Percentiles rank a stretch among this genome's conserved stretches.
Conservation (phyloP, 169 alveolate genomes). For the Amoebophrya sp. region DNA sequence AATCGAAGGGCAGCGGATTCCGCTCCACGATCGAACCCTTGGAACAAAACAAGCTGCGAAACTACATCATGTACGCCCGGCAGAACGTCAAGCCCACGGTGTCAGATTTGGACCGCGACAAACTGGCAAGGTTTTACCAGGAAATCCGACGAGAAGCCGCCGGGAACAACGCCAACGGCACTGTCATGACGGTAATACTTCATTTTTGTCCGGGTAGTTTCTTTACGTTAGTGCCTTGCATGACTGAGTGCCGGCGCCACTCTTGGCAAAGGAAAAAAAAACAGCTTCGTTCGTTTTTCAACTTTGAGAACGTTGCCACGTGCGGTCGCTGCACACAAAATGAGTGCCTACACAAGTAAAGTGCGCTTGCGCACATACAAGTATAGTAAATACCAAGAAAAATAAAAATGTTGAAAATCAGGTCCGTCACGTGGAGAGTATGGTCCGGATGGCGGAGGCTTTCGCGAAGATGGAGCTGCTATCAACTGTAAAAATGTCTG, state of each 20-base stretch:
- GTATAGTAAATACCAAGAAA: too few relatives aligned
- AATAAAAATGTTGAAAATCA: too few relatives aligned
- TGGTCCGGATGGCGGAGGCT: slow-evolving; percentile 45
- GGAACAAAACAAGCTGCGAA: slow-evolving; percentile 25
- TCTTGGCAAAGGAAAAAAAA: too few relatives aligned
- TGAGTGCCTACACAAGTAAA: too few relatives aligned
- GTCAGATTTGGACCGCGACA: slow-evolving; percentile 25
- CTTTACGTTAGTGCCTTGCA: too few relatives aligned
- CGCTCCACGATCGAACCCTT: not conserved
- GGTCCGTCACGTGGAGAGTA: slow-evolving; percentile 38
- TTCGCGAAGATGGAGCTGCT: slow-evolving; percentile 38
- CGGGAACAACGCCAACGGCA: not conserved
- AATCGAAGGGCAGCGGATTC: not conserved
- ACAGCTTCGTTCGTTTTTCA: too few relatives aligned
- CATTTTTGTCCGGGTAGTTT: too few relatives aligned
- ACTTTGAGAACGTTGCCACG: too few relatives aligned
- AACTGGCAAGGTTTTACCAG: slow-evolving; percentile 39
- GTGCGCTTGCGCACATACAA: too few relatives aligned
- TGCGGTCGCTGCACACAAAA: too few relatives aligned
- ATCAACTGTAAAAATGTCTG: too few relatives aligned
- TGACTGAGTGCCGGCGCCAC: too few relatives aligned
- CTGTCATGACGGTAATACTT: not conserved
- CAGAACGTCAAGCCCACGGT: not conserved
- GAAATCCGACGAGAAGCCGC: not conserved
- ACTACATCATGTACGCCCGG: slow-evolving; percentile 40